Evolutionary conservation across 495 filamentous ascomycete genomes (phyloP), one percentile per base, ranked within the genome.

Genomic region (Penicillium psychrofluorescens): DNA sequence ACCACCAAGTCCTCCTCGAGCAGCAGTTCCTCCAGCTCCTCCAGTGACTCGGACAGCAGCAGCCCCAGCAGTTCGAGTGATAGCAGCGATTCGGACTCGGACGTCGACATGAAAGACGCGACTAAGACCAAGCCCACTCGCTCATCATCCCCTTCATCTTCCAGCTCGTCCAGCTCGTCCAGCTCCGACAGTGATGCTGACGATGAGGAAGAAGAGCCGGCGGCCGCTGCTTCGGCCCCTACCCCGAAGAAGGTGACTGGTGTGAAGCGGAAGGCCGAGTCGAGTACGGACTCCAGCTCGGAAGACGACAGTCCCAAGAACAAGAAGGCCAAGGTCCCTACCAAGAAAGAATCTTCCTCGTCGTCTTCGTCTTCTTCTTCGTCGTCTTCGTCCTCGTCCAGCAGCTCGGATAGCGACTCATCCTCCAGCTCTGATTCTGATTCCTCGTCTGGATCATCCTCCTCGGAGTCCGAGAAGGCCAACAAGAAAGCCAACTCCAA

Each of bases 221-320:
- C 56, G 11, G 50, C 66, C 34, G 52, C 67, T 22, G 36, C 49
- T 9, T 43, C 58, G 14, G 56, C 61, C 14, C 46, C 56, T 51
- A 49, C 61, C 22, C 45, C 62, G 29, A 70, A 55, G 51, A 53
- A 75, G 45, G 35, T 68, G 4, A 40, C 63, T 10, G 58, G 70
- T 28, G 56, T 64, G 33, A 87, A 88, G 67, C 80, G 84, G 48
- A 87, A 88, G 67, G 80, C 79, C 15, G 67, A 68, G 32, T 76
- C 77, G 4, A 67, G 61, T 61, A 68, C 77, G 10, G 65, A 66
- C 13, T 69, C 64, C 0, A 61, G 67, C 34, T 61, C 60, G 14
- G 61, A 68, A 9, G 55, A 57, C 29, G 64, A 71, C 12, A 59
- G 58, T 16, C 59, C 64, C n/a, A 65, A 65, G 57, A 43, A 53